These are phyloP conservation scores for Fennellomyces sp. DNA, from an alignment of 371 early-diverging fungal genomes.

Conservation along the genomic window DNA sequence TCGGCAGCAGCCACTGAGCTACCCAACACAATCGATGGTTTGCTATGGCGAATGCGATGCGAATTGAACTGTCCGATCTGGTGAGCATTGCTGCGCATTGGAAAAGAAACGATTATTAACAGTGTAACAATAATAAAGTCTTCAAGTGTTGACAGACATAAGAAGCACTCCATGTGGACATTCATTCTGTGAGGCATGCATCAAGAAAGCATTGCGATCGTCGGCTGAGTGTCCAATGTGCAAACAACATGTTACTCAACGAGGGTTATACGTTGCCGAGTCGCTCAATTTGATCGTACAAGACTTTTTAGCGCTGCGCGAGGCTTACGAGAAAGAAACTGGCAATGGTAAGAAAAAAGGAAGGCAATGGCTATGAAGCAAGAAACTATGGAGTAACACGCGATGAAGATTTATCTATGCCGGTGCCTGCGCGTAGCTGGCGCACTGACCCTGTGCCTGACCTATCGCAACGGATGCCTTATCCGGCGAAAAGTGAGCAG, in stretches of 20 bases:
- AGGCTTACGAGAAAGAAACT: slow-evolving; percentile 14
- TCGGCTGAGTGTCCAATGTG: slow-evolving; percentile 8
- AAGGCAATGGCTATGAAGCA: background rate
- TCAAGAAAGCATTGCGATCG: background rate
- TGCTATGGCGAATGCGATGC: slow-evolving; percentile 6
- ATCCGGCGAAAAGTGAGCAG: slow-evolving; percentile 12
- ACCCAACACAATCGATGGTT: slow-evolving; percentile 14
- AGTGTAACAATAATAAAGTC: slow-evolving; percentile 1
- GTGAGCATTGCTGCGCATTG: background rate
- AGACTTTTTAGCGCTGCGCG: slow-evolving; percentile 8
- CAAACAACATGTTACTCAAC: slow-evolving; percentile 2
- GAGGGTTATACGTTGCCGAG: background rate
- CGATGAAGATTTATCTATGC: slow-evolving; percentile 2
- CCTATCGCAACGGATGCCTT: slow-evolving; percentile 9
- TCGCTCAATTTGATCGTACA: slow-evolving; percentile 3
- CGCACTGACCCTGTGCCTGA: slow-evolving; percentile 8
- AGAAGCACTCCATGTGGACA: slow-evolving; percentile 20
- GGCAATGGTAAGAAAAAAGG: slow-evolving; percentile 2
- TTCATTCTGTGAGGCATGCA: slow-evolving; percentile 12
- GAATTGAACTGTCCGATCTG: slow-evolving; percentile 18
- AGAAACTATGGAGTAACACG: background rate
- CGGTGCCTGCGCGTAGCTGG: slow-evolving; percentile 1
- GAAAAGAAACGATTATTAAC: background rate
- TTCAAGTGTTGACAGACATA: slow-evolving; percentile 8
- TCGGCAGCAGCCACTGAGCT: slow-evolving; percentile 1